phyloP scores from a whole-genome alignment of 2,329 filamentous ascomycete genomes.

The Phyllosticta citribraziliensis region DNA sequence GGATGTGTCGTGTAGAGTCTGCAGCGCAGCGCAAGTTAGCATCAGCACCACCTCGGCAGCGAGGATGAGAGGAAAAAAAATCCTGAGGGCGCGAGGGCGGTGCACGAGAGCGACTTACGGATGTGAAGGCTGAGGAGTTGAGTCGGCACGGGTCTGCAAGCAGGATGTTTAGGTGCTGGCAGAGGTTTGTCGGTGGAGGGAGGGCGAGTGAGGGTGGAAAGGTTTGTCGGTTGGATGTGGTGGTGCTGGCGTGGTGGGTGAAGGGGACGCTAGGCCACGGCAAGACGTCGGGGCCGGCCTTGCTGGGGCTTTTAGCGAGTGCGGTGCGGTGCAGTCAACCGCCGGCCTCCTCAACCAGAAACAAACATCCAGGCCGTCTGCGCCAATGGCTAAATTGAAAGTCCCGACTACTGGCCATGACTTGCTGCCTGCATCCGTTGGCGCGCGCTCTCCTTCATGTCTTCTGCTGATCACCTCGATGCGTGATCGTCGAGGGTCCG shows the following conservation, averaged over 20 bases:
- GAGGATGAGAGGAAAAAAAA: neutral
- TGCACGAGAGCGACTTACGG: conserved; percentile 6
- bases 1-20: conserved; percentile 5
- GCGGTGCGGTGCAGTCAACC: neutral
- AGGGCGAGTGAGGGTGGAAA: neutral
- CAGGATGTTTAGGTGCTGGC: neutral
- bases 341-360: conserved; percentile 6
- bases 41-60: neutral
- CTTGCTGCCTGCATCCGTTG: neutral
- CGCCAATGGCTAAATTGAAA: conserved; percentile 2
- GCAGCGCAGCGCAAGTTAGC: conserved; percentile 7
- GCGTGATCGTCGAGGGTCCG: neutral
- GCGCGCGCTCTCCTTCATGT: neutral
- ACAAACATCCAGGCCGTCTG: conserved; percentile 6
- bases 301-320: conserved; percentile 5
- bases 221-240: neutral
- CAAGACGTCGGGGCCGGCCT: conserved; percentile 1
- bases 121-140: neutral
- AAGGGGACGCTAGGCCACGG: conserved; percentile 1
- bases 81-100: neutral
- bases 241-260: conserved; percentile 1
- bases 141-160: neutral
- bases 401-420: neutral
- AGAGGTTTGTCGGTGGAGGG: neutral
- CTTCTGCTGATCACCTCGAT: neutral